Percentiles rank a stretch among this genome's conserved stretches.
These are phyloP conservation scores for Gaillardinia entomophila DNA, from an alignment of 805 yeast species.

Conservation along the genomic window DNA sequence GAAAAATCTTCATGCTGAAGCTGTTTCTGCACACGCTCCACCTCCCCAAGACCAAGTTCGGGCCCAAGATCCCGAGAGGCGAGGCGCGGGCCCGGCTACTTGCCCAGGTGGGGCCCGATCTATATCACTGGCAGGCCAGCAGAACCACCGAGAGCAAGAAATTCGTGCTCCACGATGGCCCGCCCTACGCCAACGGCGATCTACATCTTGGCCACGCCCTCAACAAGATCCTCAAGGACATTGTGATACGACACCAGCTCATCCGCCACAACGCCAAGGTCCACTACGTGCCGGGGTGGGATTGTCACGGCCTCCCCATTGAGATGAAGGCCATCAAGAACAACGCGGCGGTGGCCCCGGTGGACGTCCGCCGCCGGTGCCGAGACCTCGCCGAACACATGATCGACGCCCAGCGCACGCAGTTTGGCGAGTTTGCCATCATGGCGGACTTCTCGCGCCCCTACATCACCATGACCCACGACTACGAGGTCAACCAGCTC, in stretches of 20 bases:
- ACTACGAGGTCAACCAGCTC: constrained; percentile 73
- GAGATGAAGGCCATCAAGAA: constrained; percentile 72
- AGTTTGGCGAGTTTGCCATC: constrained; percentile 67
- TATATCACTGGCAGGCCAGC: constrained; percentile 58
- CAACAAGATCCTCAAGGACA: constrained; percentile 85
- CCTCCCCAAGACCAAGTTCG: constrained; percentile 61
- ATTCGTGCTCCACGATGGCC: constrained; percentile 90
- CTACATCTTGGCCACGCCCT: constrained; percentile 89
- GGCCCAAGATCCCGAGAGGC: constrained; percentile 49
- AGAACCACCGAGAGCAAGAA: constrained; percentile 15
- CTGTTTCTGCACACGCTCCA: constrained; percentile 46
- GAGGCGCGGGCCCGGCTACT: constrained; percentile 29
- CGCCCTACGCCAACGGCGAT: constrained; percentile 97
- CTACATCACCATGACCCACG: constrained; percentile 66
- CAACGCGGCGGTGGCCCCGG: constrained; percentile 21
- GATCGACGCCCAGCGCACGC: constrained; percentile 54
- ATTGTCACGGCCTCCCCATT: constrained; percentile 96
- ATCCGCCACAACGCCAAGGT: constrained; percentile 53
- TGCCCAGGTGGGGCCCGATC: constrained; percentile 48
- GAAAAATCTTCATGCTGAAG: background rate
- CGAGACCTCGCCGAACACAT: constrained; percentile 63
- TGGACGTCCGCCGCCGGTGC: constrained; percentile 64
- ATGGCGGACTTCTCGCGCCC: constrained; percentile 76
- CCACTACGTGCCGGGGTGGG: constrained; percentile 92
- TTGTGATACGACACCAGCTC: constrained; percentile 68